Base-by-base conservation (phyloP, 192 early-diverging fungal species). In the Linnemannia zychae region DNA sequence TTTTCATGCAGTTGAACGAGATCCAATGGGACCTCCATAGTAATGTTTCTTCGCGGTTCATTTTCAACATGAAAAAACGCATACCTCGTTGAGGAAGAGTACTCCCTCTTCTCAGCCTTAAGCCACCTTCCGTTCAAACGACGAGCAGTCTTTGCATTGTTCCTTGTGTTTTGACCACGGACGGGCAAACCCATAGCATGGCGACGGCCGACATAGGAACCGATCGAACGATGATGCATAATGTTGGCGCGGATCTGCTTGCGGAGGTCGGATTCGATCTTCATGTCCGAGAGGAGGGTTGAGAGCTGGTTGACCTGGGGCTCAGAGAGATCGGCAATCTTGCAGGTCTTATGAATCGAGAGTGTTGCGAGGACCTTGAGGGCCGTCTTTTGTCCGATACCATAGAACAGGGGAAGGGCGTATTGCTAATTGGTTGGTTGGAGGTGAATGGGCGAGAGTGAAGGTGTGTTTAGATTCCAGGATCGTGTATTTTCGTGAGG, bases 131-230 rank as follows among this genome's bases (percentile, higher is more conserved):
- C 90, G 79, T 99, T 99, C 75, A 98, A 78, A 77, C 92, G 95
- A 87, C 94, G 96, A 13, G 98, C 97, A 11, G 96, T 98, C 84
- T 90, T 91, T 50, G 94, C 91, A 87, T 99, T 99, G 72, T 95
- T 97, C 67, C 90, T 91, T 1, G 98, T 98, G 50, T 92, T 88
- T 84, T 98, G 97, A 11, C 97, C 97, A 63, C 96, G 94, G 20
- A 98, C 98, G 3, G 98, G 98, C 80, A 96, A 79, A 16, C 95
- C 92, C 90, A 95, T 93, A 71, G 95, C 94, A 81, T 98, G 97
- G 68, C 97, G 89, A 82, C 91, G 91, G 31, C 98, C 98, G 40
- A 93, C 82, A 81, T 96, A 97, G 33, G 93, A 88, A 71, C 93
- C 94, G 88, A 95, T 93, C 67, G 92, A 83, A 46, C 92, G 91